phyloP scores from a whole-genome alignment of 306 rosid genomes.

The Ochetophila trinervis region DNA sequence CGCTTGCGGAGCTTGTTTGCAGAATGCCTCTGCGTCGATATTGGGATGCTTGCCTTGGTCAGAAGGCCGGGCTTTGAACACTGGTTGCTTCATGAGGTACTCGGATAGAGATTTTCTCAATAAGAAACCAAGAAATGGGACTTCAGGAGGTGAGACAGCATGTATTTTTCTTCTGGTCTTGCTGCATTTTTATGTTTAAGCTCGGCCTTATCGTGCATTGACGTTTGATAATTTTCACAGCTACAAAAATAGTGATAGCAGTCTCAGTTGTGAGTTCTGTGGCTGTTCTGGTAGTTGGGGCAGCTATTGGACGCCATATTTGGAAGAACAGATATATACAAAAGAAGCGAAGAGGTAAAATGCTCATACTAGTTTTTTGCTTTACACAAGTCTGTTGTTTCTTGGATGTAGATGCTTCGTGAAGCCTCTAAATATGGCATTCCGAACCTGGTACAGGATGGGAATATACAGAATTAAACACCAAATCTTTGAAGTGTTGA shows the following conservation, averaged over 20 bases:
- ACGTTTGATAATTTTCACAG: slow-evolving; percentile 43
- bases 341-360: slow-evolving; percentile 77
- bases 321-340: slow-evolving; percentile 75
- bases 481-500: not conserved
- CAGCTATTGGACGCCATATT: slow-evolving; percentile 49
- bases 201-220: slow-evolving; percentile 15
- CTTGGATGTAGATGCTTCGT: not conserved
- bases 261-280: slow-evolving; percentile 63
- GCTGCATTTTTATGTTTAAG: not conserved
- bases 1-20: slow-evolving; percentile 69
- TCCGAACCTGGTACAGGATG: not conserved
- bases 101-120: slow-evolving; percentile 76
- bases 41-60: slow-evolving; percentile 71
- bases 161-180: not conserved
- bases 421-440: not conserved
- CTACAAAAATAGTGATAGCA: slow-evolving; percentile 41
- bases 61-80: slow-evolving; percentile 70
- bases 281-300: slow-evolving; percentile 50
- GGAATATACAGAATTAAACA: not conserved
- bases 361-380: not conserved
- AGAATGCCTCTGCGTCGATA: slow-evolving; percentile 60
- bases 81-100: slow-evolving; percentile 95
- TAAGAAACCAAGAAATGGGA: slow-evolving; percentile 35
- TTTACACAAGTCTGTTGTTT: too few species aligned
- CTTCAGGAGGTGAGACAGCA: slow-evolving; percentile 46